Percentiles rank a stretch among this genome's conserved stretches.
phyloP scores from a whole-genome alignment of 1,284 basidiomycete species.

The Boletus mariae region DNA sequence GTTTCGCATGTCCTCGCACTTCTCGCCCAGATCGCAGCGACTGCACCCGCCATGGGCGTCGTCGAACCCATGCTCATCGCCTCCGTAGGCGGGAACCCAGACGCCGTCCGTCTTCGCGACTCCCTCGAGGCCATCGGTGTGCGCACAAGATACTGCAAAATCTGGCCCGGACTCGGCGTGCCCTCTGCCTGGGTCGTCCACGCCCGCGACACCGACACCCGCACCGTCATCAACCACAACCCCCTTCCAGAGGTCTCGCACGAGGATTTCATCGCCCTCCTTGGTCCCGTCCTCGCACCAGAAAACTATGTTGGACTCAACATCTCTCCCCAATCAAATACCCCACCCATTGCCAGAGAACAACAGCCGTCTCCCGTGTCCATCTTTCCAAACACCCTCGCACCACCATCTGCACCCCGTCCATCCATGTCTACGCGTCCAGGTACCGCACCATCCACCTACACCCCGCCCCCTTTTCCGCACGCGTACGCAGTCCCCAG shows the following conservation, averaged over 20 bases:
- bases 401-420: conserved; percentile 32
- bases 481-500: conserved; percentile 21
- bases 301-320: conserved; percentile 53
- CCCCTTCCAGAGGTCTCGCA: conserved; percentile 79
- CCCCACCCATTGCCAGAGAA: conserved; percentile 22
- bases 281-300: conserved; percentile 72
- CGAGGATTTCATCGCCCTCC: conserved; percentile 74
- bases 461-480: conserved; percentile 3
- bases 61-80: conserved; percentile 71
- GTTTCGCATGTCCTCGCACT: conserved; percentile 68
- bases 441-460: conserved; percentile 15
- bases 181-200: conserved; percentile 80
- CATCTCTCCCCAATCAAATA: conserved; percentile 14
- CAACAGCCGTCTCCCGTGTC: conserved; percentile 35
- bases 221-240: conserved; percentile 78
- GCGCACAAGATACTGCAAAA: conserved; percentile 66
- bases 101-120: conserved; percentile 56
- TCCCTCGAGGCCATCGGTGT: conserved; percentile 68
- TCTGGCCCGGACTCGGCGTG: conserved; percentile 66
- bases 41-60: conserved; percentile 29
- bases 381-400: conserved; percentile 36
- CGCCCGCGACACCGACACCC: conserved; percentile 61
- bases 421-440: conserved; percentile 26
- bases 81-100: conserved; percentile 66
- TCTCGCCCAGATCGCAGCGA: conserved; percentile 56